These are phyloP conservation scores for Saprolegnia parasitica DNA, from an alignment of 352 stramenopile species.

Conservation along the genomic window DNA sequence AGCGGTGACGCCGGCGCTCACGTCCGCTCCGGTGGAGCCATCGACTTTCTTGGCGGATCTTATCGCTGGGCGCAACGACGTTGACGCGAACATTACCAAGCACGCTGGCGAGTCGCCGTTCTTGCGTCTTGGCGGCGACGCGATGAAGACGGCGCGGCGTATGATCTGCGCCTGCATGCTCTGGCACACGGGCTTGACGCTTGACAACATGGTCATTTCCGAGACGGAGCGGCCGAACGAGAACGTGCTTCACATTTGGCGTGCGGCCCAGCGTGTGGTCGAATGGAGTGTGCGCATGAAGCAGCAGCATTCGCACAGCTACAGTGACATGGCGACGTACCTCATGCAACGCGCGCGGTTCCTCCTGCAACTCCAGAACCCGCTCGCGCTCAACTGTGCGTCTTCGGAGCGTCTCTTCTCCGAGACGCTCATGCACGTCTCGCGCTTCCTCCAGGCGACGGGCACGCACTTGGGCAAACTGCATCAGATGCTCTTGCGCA, in stretches of 20 bases:
- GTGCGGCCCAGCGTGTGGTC: conserved; percentile 78
- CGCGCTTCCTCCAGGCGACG: conserved; percentile 63
- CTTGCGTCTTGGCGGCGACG: conserved; percentile 63
- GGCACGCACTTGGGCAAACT: conserved; percentile 29
- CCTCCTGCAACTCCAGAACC: conserved; percentile 69
- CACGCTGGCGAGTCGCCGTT: conserved; percentile 83
- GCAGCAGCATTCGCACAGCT: conserved; percentile 83
- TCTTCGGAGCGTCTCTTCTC: conserved; percentile 78
- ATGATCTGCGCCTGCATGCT: conserved; percentile 85
- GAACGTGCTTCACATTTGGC: conserved; percentile 89
- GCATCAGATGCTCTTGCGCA: conserved; percentile 67
- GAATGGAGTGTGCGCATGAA: conserved; percentile 87
- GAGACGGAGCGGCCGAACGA: conserved; percentile 71
- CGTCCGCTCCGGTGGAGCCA: conserved; percentile 27
- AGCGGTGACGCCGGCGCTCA: conserved; percentile 36
- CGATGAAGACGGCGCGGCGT: conserved; percentile 83
- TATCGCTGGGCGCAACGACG: conserved; percentile 55
- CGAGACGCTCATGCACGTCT: conserved; percentile 78
- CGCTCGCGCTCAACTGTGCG: conserved; percentile 52
- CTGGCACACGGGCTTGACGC: conserved; percentile 74
- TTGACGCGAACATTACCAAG: conserved; percentile 76
- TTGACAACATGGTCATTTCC: conserved; percentile 33
- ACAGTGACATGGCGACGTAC: conserved; percentile 66
- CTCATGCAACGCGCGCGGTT: conserved; percentile 84
- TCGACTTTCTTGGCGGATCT: conserved; percentile 64